Evolutionary conservation across 140 eudicot species (phyloP).

Genomic region (Erigeron philadelphicus): DNA sequence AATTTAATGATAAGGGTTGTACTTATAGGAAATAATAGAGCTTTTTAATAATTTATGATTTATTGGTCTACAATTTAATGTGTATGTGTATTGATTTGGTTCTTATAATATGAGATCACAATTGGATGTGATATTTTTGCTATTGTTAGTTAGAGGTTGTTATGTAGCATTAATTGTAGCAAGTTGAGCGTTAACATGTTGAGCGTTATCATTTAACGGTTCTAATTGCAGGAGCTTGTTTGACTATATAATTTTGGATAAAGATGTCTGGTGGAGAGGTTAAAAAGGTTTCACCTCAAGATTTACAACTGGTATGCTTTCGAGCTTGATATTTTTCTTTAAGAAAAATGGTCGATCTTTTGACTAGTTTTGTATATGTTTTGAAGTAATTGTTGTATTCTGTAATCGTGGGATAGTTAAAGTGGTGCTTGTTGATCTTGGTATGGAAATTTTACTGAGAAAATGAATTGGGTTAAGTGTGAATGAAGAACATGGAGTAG

Average conservation of each 20-base stretch:
- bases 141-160: slow-evolving; percentile 18
- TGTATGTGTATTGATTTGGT: neutral
- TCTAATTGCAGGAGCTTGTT: slow-evolving; percentile 3
- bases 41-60: no score
- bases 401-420: no score
- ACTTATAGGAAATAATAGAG: no score
- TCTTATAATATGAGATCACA: neutral
- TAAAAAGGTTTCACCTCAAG: slow-evolving; percentile 59
- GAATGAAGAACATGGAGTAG: no score
- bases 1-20: no score
- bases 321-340: slow-evolving; percentile 6
- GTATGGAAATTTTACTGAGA: no score
- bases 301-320: slow-evolving; percentile 65
- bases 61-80: no score
- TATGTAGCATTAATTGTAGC: slow-evolving; percentile 1
- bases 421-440: neutral
- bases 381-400: neutral
- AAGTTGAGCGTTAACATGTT: no score
- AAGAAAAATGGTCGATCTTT: neutral
- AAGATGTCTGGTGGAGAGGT: slow-evolving; percentile 58
- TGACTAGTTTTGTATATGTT: neutral
- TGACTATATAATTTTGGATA: slow-evolving; percentile 14
- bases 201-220: slow-evolving; percentile 9
- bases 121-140: neutral
- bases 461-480: no score